phyloP scores from a whole-genome alignment of 2,329 filamentous ascomycete species.

The Pseudogymnoascus verrucosus region DNA sequence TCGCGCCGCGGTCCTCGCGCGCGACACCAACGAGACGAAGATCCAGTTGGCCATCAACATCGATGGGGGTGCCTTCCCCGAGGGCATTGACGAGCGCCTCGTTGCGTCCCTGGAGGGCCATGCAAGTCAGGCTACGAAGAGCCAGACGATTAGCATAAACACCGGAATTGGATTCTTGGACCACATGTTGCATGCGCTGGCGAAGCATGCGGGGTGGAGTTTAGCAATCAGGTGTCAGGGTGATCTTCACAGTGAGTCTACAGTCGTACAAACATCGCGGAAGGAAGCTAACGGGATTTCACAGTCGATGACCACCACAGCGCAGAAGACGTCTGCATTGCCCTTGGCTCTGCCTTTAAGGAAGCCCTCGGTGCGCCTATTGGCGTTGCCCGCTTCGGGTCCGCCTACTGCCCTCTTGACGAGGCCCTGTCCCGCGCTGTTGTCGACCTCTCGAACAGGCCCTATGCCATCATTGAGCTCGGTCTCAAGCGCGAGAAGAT shows the following conservation, averaged over 20 bases:
- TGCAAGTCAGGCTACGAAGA: constrained; percentile 74
- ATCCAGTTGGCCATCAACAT: constrained; percentile 89
- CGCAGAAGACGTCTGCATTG: constrained; percentile 89
- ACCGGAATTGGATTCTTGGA: constrained; percentile 97
- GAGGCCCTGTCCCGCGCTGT: constrained; percentile 91
- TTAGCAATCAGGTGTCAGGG: constrained; percentile 74
- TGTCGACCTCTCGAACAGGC: constrained; percentile 88
- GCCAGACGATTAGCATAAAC: constrained; percentile 78
- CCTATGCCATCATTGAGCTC: constrained; percentile 74
- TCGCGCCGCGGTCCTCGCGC: constrained; percentile 56
- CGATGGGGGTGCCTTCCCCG: constrained; percentile 74
- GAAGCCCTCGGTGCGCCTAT: constrained; percentile 66
- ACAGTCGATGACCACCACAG: constrained; percentile 98
- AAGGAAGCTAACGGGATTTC: neutral
- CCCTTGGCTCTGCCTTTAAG: constrained; percentile 79
- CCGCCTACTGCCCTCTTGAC: constrained; percentile 87
- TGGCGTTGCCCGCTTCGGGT: constrained; percentile 84
- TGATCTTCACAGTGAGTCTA: constrained; percentile 73
- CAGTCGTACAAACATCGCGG: neutral
- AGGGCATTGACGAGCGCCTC: constrained; percentile 51
- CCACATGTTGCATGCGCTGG: constrained; percentile 95
- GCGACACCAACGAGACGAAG: constrained; percentile 97
- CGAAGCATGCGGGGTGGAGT: constrained; percentile 95
- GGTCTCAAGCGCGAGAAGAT: constrained; percentile 87
- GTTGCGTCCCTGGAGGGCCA: constrained; percentile 52